Conservation (phyloP, 2,329 filamentous ascomycete species). For the Cercospora zeae-maydis region DNA sequence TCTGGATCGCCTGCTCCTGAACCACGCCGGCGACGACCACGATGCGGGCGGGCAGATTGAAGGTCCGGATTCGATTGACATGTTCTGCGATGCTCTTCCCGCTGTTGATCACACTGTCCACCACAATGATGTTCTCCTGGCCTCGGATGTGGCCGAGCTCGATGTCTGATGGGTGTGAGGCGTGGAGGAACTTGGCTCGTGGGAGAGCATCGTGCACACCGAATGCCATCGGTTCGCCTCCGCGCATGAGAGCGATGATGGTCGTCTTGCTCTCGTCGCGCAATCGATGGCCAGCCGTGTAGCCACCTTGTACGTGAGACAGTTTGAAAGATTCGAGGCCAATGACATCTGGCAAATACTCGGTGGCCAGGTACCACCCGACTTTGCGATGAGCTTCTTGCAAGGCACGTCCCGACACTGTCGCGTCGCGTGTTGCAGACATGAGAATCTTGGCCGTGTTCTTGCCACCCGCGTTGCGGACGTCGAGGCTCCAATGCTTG, state of each 20-base stretch:
- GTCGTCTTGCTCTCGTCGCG: conserved; percentile 47
- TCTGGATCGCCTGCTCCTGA: conserved; percentile 40
- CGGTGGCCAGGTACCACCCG: conserved; percentile 54
- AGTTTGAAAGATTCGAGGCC: conserved; percentile 52
- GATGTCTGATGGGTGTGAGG: conserved; percentile 43
- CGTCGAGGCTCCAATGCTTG: conserved; percentile 28
- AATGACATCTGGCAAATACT: conserved; percentile 48
- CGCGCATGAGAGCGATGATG: conserved; percentile 62
- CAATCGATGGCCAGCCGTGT: conserved; percentile 48
- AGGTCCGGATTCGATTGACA: conserved; percentile 45
- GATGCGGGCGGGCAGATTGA: conserved; percentile 45
- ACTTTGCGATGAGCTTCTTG: conserved; percentile 49
- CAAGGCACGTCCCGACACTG: conserved; percentile 45
- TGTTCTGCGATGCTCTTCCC: conserved; percentile 52
- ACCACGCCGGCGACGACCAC: conserved; percentile 55
- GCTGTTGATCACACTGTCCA: conserved; percentile 61
- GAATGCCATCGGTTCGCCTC: conserved; percentile 59
- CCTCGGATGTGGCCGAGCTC: conserved; percentile 41
- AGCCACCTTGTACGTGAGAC: conserved; percentile 51
- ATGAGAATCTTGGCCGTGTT: conserved; percentile 50
- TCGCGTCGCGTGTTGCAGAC: conserved; percentile 53
- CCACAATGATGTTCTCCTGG: conserved; percentile 48
- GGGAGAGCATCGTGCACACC: conserved; percentile 56
- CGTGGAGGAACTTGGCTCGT: conserved; percentile 52
- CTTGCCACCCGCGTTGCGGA: conserved; percentile 41